Percentiles rank a stretch among this genome's conserved stretches.
Evolutionary conservation across 1,284 basidiomycete species (phyloP).

Genomic region (Papiliotrema laurentii): DNA sequence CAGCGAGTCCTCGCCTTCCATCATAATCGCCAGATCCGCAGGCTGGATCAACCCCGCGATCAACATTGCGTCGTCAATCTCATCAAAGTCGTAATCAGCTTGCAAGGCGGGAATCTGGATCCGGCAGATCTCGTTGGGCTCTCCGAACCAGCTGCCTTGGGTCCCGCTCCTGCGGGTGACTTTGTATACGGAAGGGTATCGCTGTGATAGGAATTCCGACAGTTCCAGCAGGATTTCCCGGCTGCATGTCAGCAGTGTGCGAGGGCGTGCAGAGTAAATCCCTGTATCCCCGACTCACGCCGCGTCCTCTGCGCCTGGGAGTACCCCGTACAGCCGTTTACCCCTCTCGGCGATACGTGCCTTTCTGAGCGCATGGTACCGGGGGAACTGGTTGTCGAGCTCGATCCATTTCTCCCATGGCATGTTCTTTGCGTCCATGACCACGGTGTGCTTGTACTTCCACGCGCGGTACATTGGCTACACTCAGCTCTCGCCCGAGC

Average conservation of each 20-base stretch:
- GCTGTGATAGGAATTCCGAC: not conserved
- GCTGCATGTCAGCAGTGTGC: not conserved
- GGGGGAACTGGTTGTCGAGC: not conserved
- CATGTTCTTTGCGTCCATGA: constrained; percentile 1
- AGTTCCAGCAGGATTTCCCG: constrained; percentile 1
- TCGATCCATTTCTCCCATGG: constrained; percentile 1
- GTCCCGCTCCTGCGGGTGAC: not conserved
- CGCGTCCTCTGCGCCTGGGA: constrained; percentile 1
- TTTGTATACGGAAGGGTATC: not conserved
- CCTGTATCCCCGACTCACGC: constrained; percentile 1
- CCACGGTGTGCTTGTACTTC: constrained; percentile 2
- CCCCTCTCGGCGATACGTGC: not conserved
- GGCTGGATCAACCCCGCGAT: constrained; percentile 1
- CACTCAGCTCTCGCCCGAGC: not conserved
- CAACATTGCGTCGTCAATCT: not conserved
- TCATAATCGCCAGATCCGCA: constrained; percentile 2
- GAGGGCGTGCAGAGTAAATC: not conserved
- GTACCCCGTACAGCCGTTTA: not conserved
- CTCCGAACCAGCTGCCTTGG: constrained; percentile 3
- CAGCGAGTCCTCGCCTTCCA: constrained; percentile 3
- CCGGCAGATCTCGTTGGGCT: constrained; percentile 2
- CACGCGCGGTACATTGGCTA: constrained; percentile 2
- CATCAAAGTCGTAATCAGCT: not conserved
- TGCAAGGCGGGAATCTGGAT: not conserved
- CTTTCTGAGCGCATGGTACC: not conserved